Conservation (phyloP, 1,139 yeast genomes). For the Lodderomyces parapsilosis region DNA sequence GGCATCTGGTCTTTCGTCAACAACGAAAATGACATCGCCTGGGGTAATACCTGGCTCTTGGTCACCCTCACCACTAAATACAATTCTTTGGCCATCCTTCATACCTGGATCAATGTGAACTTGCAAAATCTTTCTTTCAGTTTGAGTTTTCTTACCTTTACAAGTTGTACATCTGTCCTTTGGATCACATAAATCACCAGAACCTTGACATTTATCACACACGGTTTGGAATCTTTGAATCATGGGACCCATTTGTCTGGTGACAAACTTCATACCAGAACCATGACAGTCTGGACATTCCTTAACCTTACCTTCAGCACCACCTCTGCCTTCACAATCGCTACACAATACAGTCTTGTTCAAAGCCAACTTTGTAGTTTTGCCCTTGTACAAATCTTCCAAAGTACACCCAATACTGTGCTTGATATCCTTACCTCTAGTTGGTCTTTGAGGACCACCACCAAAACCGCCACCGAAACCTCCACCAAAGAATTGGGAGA, state of each 20-base stretch:
- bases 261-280: conserved; percentile 86
- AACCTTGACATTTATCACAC: conserved; percentile 91
- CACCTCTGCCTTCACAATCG: conserved; percentile 93
- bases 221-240: conserved; percentile 95
- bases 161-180: conserved; percentile 89
- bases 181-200: conserved; percentile 85
- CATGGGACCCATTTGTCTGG: conserved; percentile 99
- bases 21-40: conserved; percentile 92
- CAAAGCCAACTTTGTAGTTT: conserved; percentile 88
- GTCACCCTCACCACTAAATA: conserved; percentile 95
- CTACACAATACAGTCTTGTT: conserved; percentile 90
- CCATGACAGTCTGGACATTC: conserved; percentile 87
- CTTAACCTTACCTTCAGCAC: conserved; percentile 88
- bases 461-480: conserved; percentile 53
- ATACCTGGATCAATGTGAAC: conserved; percentile 97
- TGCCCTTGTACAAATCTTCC: conserved; percentile 94
- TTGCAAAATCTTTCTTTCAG: conserved; percentile 90
- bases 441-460: conserved; percentile 80
- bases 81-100: conserved; percentile 91
- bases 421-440: conserved; percentile 84
- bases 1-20: conserved; percentile 85
- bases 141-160: conserved; percentile 82
- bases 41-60: conserved; percentile 94
- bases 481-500: conserved; percentile 88
- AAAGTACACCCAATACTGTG: conserved; percentile 83